Conservation (phyloP, 2,329 filamentous ascomycete genomes). For the Stagonosporopsis vannaccii region DNA sequence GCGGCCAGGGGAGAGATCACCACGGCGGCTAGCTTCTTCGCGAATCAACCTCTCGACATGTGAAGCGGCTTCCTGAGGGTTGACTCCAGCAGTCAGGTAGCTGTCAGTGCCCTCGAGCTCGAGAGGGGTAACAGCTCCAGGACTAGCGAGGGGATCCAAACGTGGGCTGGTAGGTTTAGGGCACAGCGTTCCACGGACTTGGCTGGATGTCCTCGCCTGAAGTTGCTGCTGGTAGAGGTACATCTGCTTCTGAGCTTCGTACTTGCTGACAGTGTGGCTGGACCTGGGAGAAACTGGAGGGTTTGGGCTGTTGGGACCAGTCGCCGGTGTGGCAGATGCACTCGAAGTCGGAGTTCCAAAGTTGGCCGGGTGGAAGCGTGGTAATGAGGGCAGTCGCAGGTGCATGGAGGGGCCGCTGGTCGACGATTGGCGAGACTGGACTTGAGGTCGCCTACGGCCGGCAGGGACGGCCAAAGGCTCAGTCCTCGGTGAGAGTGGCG, state of each 20-base stretch:
- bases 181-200: slow-evolving; percentile 28
- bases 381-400: slow-evolving; percentile 58
- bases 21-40: slow-evolving; percentile 52
- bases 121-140: slow-evolving; percentile 61
- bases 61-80: slow-evolving; percentile 46
- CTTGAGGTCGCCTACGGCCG: slow-evolving; percentile 42
- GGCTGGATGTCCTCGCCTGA: slow-evolving; percentile 40
- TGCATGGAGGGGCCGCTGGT: slow-evolving; percentile 44
- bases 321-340: slow-evolving; percentile 45
- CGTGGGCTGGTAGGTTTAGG: slow-evolving; percentile 57
- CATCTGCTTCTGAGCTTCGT: slow-evolving; percentile 59
- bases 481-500: slow-evolving; percentile 46
- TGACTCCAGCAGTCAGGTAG: slow-evolving; percentile 57
- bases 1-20: slow-evolving; percentile 43
- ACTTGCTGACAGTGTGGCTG: slow-evolving; percentile 49
- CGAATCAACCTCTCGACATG: slow-evolving; percentile 58
- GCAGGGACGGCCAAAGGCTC: slow-evolving; percentile 47
- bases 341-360: slow-evolving; percentile 54
- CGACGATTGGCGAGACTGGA: slow-evolving; percentile 46
- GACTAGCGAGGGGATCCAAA: slow-evolving; percentile 58
- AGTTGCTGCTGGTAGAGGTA: slow-evolving; percentile 58
- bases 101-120: slow-evolving; percentile 55
- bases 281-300: slow-evolving; percentile 54
- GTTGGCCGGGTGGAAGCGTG: slow-evolving; percentile 62
- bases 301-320: slow-evolving; percentile 51